Conservation (phyloP, 164 flowering plant genomes). For the Santalum album region DNA sequence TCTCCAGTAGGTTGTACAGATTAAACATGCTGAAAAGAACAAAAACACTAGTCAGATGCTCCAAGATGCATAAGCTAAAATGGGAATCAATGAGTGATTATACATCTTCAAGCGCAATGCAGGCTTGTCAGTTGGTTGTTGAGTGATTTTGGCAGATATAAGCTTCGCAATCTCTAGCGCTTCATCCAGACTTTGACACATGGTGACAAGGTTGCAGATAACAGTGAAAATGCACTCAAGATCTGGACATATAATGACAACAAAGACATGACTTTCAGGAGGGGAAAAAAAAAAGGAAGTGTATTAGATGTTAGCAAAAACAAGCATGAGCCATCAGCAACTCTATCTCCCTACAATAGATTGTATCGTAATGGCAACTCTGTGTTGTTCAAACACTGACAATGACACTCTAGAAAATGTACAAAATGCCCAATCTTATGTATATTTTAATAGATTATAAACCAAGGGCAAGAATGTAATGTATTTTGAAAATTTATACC, state of each 20-base stretch:
- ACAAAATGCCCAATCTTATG: no score
- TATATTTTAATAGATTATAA: no score
- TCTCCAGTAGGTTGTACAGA: slow-evolving; percentile 78
- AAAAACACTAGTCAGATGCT: slow-evolving; percentile 4
- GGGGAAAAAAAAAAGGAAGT: neutral
- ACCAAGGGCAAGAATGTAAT: no score
- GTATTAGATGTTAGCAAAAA: neutral
- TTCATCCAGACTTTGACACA: slow-evolving; percentile 61
- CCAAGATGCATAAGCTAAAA: slow-evolving; percentile 1
- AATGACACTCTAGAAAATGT: neutral
- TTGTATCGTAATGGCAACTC: neutral
- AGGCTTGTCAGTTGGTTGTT: slow-evolving; percentile 79
- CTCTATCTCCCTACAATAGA: no score
- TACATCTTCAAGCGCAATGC: slow-evolving; percentile 89
- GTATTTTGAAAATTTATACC: no score
- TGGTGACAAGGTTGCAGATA: slow-evolving; percentile 82
- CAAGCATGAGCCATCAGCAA: neutral
- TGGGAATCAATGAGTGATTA: slow-evolving; percentile 1
- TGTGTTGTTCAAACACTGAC: neutral
- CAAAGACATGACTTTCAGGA: no score
- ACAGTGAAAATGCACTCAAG: slow-evolving; percentile 79
- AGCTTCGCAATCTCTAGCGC: slow-evolving; percentile 74
- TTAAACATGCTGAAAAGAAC: slow-evolving; percentile 66
- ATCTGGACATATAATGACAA: slow-evolving; percentile 27
- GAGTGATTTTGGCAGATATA: slow-evolving; percentile 52